Evolutionary conservation across 345 rosid species (phyloP), one percentile per base, ranked within the genome.

Genomic region (Excoecaria agallocha): DNA sequence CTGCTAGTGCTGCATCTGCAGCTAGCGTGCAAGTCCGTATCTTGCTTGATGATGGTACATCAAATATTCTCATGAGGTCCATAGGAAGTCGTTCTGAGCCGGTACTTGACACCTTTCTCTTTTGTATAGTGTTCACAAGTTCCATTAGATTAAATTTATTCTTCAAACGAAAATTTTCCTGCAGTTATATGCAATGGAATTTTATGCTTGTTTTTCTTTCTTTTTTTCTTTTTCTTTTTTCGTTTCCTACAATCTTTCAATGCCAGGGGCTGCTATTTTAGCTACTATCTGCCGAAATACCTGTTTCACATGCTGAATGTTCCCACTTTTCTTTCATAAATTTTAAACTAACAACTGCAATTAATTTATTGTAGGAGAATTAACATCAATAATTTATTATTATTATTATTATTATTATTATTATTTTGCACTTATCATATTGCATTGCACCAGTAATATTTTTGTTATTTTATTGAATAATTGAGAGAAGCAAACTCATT

Each of bases 11-110:
- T 78, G 94, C 99, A 82, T 86, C 97, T 74, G 81, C 94, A 0
- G 97, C 99, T 55, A 83, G 88, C 78, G 99, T 95, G 79, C 99
- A 95, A 95, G 98, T 93, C 75, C 99, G 98, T 75, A 93, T 95
- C 79, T 89, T 95, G 81, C 87, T 95, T 80, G 99, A 95, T 83
- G 98, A 95, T 83, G 99, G 99, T 76, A 95, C 98, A 69, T 95
- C 99, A 77, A 95, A 95, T 85, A 89, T 95, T 77, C 86, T 95
- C 61, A 93, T 91, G 98, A 91, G 90, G 78, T 95, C 99, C 56
- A 82, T 93, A 20, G 99, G 96, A 70, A 87, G 91, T 78, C 92
- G 94, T 77, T 83, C 87, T 83, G 99, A 95, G 80, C 99, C 97
- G 87, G 99, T 95, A 89, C 37, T 63, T 70, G 22, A 77, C 78